phyloP scores from a whole-genome alignment of 1,284 basidiomycete genomes.

The Sphagnurus paluster region DNA sequence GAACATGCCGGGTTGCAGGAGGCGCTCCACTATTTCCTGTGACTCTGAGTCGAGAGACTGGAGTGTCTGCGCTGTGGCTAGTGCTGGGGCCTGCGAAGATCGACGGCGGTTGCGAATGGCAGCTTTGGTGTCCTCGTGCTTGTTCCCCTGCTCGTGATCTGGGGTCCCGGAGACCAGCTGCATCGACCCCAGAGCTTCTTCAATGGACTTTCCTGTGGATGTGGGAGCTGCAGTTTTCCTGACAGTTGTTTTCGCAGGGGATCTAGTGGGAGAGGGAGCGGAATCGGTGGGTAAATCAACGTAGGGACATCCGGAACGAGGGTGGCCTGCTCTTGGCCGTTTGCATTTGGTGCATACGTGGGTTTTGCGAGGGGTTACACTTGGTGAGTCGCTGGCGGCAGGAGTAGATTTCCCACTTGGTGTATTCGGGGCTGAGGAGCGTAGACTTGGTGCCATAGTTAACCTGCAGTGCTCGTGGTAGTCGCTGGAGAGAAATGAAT shows the following conservation, averaged over 20 bases:
- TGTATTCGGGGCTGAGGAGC: conserved; percentile 25
- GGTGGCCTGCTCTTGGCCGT: conserved; percentile 53
- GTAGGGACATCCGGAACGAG: conserved; percentile 56
- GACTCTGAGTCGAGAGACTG: conserved; percentile 39
- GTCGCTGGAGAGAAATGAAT: not conserved
- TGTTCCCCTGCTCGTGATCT: conserved; percentile 25
- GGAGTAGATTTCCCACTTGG: conserved; percentile 18
- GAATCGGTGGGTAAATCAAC: no score
- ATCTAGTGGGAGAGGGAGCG: no score
- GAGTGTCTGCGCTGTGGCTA: conserved; percentile 30
- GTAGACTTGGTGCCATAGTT: conserved; percentile 31
- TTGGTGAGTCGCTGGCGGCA: conserved; percentile 6
- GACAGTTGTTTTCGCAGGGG: conserved; percentile 19
- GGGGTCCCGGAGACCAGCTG: conserved; percentile 28
- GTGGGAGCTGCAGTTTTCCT: conserved; percentile 18
- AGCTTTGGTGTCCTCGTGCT: conserved; percentile 28
- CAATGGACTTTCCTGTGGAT: conserved; percentile 21
- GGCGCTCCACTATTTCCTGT: conserved; percentile 33
- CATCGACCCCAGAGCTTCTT: conserved; percentile 37
- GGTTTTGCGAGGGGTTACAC: conserved; percentile 40
- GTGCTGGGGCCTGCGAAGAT: conserved; percentile 22
- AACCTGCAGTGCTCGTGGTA: not conserved
- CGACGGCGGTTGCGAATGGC: conserved; percentile 28
- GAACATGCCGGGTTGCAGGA: conserved; percentile 36
- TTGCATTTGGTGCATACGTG: conserved; percentile 55